Conservation (phyloP, 2,329 filamentous ascomycete genomes). For the Colletotrichum liriopes region DNA sequence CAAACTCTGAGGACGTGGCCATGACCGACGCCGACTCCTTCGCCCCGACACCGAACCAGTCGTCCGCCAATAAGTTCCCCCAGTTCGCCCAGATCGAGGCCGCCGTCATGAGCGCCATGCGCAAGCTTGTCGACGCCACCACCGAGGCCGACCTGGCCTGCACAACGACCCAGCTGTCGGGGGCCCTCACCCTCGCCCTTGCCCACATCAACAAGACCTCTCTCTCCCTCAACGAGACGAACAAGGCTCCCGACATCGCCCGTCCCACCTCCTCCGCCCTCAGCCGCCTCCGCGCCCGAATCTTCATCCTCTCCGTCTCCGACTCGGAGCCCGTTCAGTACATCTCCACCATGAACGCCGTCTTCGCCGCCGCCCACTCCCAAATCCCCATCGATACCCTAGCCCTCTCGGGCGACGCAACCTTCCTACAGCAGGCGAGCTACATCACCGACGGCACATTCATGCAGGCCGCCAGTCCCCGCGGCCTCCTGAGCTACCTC, state of each 20-base stretch:
- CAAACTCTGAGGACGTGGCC: slow-evolving; percentile 66
- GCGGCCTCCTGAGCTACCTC: slow-evolving; percentile 89
- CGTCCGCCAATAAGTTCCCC: slow-evolving; percentile 89
- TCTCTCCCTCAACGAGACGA: slow-evolving; percentile 74
- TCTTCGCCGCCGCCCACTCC: slow-evolving; percentile 93
- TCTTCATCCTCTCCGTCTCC: slow-evolving; percentile 91
- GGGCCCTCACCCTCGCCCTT: slow-evolving; percentile 90
- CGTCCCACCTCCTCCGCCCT: slow-evolving; percentile 54
- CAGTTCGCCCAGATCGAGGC: slow-evolving; percentile 91
- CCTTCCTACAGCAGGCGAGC: slow-evolving; percentile 92
- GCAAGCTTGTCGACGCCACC: slow-evolving; percentile 80
- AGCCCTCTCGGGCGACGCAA: slow-evolving; percentile 86
- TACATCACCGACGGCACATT: slow-evolving; percentile 74
- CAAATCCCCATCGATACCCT: slow-evolving; percentile 94
- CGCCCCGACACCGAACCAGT: slow-evolving; percentile 52
- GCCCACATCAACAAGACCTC: slow-evolving; percentile 90
- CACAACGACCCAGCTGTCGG: slow-evolving; percentile 89
- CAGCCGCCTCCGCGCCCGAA: slow-evolving; percentile 79
- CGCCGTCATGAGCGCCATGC: slow-evolving; percentile 82
- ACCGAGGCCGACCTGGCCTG: slow-evolving; percentile 76
- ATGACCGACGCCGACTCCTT: slow-evolving; percentile 67
- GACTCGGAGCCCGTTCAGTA: slow-evolving; percentile 90
- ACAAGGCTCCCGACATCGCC: slow-evolving; percentile 58
- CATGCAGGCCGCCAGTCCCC: slow-evolving; percentile 68
- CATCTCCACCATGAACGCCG: slow-evolving; percentile 98